Percentiles rank a stretch among this genome's conserved stretches.
Conservation (phyloP, 768 basidiomycete species). For the Tricholoma matsutake region DNA sequence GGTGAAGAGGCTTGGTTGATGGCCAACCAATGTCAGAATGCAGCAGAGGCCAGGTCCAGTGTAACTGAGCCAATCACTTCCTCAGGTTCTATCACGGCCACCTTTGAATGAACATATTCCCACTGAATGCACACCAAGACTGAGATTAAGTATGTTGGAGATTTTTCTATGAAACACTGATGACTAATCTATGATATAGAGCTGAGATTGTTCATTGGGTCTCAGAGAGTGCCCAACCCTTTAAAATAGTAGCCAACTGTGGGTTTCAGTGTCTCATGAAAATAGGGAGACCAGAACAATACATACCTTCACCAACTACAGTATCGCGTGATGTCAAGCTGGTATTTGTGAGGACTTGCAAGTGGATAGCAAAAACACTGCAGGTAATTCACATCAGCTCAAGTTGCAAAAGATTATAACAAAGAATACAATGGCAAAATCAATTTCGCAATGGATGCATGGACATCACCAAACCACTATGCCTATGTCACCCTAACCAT, state of each 20-base stretch:
- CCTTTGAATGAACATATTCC: not conserved
- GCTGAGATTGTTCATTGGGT: not conserved
- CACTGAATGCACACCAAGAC: not conserved
- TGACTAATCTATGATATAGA: not conserved
- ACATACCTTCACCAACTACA: slow-evolving; percentile 1
- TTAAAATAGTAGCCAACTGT: no score
- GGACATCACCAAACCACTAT: not conserved
- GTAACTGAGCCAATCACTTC: not conserved
- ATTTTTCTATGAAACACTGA: not conserved
- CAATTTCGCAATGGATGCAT: not conserved
- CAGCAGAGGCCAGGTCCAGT: not conserved
- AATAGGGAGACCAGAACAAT: not conserved
- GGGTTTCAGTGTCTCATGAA: no score
- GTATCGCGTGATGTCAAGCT: no score
- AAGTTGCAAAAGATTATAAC: not conserved
- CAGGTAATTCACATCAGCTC: not conserved
- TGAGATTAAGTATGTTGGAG: not conserved
- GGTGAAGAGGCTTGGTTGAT: no score
- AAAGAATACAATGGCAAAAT: not conserved
- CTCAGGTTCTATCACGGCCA: not conserved
- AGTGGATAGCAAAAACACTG: not conserved
- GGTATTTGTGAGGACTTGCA: not conserved
- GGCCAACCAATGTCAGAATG: not conserved
- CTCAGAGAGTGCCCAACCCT: not conserved
- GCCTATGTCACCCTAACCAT: not conserved